Percentiles rank a stretch among this genome's conserved stretches.
These are phyloP conservation scores for Nicotiana knightiana DNA, from an alignment of 257 asterid genomes.

Conservation along the genomic window DNA sequence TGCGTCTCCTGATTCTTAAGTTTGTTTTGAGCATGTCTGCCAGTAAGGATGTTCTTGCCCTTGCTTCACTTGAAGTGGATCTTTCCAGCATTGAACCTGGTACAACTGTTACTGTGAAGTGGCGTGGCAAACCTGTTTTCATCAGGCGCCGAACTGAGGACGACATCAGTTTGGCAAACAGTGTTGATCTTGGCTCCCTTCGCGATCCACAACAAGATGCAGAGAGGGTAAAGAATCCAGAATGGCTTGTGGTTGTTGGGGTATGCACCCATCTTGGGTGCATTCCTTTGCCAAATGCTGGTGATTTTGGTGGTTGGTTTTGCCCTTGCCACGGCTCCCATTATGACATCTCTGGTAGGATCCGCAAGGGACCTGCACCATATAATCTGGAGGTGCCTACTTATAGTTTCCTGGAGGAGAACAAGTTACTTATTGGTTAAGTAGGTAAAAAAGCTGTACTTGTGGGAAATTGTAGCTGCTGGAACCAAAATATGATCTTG, in stretches of 20 bases:
- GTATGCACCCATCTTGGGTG: slow-evolving; percentile 91
- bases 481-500: neutral
- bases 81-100: slow-evolving; percentile 86
- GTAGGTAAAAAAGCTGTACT: neutral
- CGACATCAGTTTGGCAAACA: slow-evolving; percentile 69
- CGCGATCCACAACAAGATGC: slow-evolving; percentile 91
- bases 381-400: slow-evolving; percentile 88
- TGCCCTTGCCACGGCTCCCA: slow-evolving; percentile 97
- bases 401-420: slow-evolving; percentile 72
- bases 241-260: slow-evolving; percentile 83
- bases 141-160: slow-evolving; percentile 78
- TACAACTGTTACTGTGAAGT: slow-evolving; percentile 82
- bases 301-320: slow-evolving; percentile 94
- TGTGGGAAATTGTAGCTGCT: neutral
- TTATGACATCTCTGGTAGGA: slow-evolving; percentile 87
- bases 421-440: slow-evolving; percentile 65
- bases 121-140: slow-evolving; percentile 97
- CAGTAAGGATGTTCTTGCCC: slow-evolving; percentile 86
- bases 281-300: slow-evolving; percentile 94
- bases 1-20: slow-evolving; percentile 81
- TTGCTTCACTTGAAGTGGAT: slow-evolving; percentile 84
- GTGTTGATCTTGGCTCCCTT: slow-evolving; percentile 58
- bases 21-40: slow-evolving; percentile 95
- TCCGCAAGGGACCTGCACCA: slow-evolving; percentile 86
- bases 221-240: slow-evolving; percentile 75